These are phyloP conservation scores for Nigrospora osmanthi DNA, from an alignment of 2,329 filamentous ascomycete genomes.

Conservation along the genomic window DNA sequence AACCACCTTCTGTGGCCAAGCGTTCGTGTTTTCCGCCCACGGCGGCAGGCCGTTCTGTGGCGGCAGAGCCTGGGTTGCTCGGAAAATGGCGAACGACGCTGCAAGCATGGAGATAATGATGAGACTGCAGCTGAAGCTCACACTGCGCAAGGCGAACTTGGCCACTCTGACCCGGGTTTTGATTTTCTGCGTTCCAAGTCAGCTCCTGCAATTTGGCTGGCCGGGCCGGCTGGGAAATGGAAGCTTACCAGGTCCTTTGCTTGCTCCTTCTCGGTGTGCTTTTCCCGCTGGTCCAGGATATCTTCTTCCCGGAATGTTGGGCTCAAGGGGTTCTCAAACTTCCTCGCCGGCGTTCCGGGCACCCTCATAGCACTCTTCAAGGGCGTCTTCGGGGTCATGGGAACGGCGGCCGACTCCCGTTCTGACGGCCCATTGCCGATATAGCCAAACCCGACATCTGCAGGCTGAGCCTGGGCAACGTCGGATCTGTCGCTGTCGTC, in stretches of 20 bases:
- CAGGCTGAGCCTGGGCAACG: slow-evolving; percentile 61
- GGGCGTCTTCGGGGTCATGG: slow-evolving; percentile 65
- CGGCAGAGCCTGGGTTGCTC: slow-evolving; percentile 70
- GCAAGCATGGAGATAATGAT: slow-evolving; percentile 89
- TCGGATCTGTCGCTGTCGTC: slow-evolving; percentile 49
- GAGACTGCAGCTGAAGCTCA: slow-evolving; percentile 94
- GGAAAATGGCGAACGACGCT: slow-evolving; percentile 87
- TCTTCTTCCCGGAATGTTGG: slow-evolving; percentile 89
- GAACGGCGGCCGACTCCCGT: slow-evolving; percentile 52
- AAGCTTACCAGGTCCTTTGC: slow-evolving; percentile 74
- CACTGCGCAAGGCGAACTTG: slow-evolving; percentile 88
- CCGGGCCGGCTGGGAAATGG: no score
- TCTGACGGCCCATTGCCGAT: slow-evolving; percentile 48
- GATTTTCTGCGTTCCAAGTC: slow-evolving; percentile 57
- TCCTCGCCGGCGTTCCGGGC: slow-evolving; percentile 71
- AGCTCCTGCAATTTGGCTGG: no score
- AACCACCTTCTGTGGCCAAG: slow-evolving; percentile 85
- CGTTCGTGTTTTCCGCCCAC: slow-evolving; percentile 72
- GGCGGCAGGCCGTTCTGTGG: slow-evolving; percentile 72
- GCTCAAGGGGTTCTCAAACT: slow-evolving; percentile 71
- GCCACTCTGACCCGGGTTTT: slow-evolving; percentile 87
- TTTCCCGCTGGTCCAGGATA: slow-evolving; percentile 76
- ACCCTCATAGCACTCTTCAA: slow-evolving; percentile 87
- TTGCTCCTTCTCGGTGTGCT: slow-evolving; percentile 76
- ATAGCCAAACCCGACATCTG: slow-evolving; percentile 90